These are phyloP conservation scores for Podospora pseudoanserina DNA, from an alignment of 495 filamentous ascomycete genomes.

Conservation along the genomic window DNA sequence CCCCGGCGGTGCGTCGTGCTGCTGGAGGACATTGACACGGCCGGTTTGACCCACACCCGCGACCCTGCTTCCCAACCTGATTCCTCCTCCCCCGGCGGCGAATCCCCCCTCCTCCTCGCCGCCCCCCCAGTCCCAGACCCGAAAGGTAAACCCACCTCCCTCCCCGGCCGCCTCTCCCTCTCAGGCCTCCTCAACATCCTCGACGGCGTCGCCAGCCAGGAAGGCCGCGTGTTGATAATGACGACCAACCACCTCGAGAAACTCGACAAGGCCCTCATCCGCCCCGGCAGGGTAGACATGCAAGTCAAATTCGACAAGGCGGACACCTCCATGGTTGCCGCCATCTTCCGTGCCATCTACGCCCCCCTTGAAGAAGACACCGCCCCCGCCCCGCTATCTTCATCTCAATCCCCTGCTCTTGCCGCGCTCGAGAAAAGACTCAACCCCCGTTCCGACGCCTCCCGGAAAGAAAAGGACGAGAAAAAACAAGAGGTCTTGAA, in stretches of 20 bases:
- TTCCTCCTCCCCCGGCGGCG: conserved; percentile 36
- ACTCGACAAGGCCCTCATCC: conserved; percentile 70
- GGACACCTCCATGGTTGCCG: conserved; percentile 40
- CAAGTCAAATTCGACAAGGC: conserved; percentile 61
- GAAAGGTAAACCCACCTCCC: background rate
- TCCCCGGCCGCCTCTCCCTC: conserved; percentile 56
- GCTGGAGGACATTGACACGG: conserved; percentile 71
- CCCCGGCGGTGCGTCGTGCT: conserved; percentile 67
- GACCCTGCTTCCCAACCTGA: conserved; percentile 45
- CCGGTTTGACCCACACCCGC: conserved; percentile 62
- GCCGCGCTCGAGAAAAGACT: conserved; percentile 6
- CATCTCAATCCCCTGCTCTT: conserved; percentile 5
- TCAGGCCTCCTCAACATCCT: conserved; percentile 76
- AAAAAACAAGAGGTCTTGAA: background rate
- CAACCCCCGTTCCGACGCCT: background rate
- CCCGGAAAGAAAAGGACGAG: conserved; percentile 19
- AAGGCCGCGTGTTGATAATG: conserved; percentile 79
- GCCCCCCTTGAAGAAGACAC: conserved; percentile 46
- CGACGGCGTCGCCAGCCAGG: conserved; percentile 73
- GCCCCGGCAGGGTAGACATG: conserved; percentile 76
- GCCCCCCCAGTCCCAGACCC: conserved; percentile 18
- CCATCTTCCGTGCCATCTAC: conserved; percentile 49
- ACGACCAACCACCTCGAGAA: conserved; percentile 78
- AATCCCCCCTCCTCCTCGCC: conserved; percentile 24
- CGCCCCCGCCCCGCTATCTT: conserved; percentile 13